Evolutionary conservation across 768 basidiomycete genomes (phyloP), one percentile per base, ranked within the genome.

Genomic region (Suillus brevipes): DNA sequence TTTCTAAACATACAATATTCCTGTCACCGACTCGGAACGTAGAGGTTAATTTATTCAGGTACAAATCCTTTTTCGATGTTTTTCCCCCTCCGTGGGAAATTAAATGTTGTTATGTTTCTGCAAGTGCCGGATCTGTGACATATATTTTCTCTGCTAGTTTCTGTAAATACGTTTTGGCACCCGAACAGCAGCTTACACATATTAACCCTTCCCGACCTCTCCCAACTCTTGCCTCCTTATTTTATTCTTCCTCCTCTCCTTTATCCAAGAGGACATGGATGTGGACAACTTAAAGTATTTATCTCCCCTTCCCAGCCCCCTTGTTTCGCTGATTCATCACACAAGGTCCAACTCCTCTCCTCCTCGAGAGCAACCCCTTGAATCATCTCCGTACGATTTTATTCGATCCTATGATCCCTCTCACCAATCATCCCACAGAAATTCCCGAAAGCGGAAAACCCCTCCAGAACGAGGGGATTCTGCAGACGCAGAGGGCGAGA

Each of bases 401-500:
- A 62, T 43, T 69, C 68, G 68, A 72, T 70, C 65, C 60, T 66
- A 55, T 60, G 58, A 49, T 50, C 68, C 68, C 61, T 70, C 58
- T 25, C 23, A 34, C 56, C 10, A 18, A 59, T 59, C 38, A 31
- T 53, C 36, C 43, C 43, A 25, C 56, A 81, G 80, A 34, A 72
- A 75, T 55, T 69, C 79, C 28, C 79, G 79, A 71, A 81, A 81
- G 68, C 80, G 80, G 68, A 81, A 81, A 70, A 70, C 74, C 0
- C 74, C 76, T n/a, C 73, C 78, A 23, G 45, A 67, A 1, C 67
- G 64, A 36, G 75, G 68, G 67, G 67, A 37, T 62, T 66, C 72
- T 6, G 63, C 67, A 6, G 68, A 70, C 13, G 43, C 36, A 14
- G 68, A 71, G 63, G 4, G 64, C 38, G 68, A 67, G 61, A 28